Evolutionary conservation across 176 grass and related monocot species (phyloP).

Genomic region (Bolboschoenus planiculmis): DNA sequence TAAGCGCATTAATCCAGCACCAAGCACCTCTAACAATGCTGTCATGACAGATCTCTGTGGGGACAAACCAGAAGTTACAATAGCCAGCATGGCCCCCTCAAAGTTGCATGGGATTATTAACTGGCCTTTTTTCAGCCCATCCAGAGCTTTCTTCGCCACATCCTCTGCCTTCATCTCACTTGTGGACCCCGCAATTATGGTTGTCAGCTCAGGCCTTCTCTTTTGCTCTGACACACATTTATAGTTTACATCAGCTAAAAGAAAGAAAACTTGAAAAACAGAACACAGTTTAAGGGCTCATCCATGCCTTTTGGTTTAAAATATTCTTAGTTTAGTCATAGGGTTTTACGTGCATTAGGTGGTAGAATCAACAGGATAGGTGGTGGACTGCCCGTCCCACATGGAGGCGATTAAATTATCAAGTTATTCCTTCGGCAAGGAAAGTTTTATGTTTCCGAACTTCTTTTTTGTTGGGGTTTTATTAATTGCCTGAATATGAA

Average conservation of each 20-base stretch:
- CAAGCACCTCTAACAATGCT: slow-evolving; percentile 58
- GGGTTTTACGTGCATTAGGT: no score
- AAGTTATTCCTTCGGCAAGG: no score
- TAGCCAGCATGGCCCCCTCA: slow-evolving; percentile 64
- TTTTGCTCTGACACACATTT: slow-evolving; percentile 57
- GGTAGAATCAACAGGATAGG: no score
- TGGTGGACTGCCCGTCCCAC: no score
- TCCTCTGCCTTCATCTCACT: slow-evolving; percentile 69
- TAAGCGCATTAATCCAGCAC: slow-evolving; percentile 70
- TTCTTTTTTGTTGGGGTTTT: no score
- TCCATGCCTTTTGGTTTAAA: no score
- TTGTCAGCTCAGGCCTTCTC: slow-evolving; percentile 72
- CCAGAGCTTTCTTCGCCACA: slow-evolving; percentile 76
- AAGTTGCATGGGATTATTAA: slow-evolving; percentile 95
- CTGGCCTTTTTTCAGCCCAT: slow-evolving; percentile 64
- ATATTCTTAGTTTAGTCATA: no score
- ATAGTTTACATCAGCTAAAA: background rate
- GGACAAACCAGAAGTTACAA: slow-evolving; percentile 81
- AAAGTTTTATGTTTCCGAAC: no score
- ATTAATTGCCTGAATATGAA: no score
- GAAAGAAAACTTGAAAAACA: background rate
- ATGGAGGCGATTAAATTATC: no score
- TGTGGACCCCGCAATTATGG: slow-evolving; percentile 65
- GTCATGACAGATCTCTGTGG: slow-evolving; percentile 59
- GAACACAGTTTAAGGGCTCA: no score